Percentiles rank a stretch among this genome's conserved stretches.
Conservation (phyloP, 2,329 filamentous ascomycete species). For the Raffaelea deltoideospora region DNA sequence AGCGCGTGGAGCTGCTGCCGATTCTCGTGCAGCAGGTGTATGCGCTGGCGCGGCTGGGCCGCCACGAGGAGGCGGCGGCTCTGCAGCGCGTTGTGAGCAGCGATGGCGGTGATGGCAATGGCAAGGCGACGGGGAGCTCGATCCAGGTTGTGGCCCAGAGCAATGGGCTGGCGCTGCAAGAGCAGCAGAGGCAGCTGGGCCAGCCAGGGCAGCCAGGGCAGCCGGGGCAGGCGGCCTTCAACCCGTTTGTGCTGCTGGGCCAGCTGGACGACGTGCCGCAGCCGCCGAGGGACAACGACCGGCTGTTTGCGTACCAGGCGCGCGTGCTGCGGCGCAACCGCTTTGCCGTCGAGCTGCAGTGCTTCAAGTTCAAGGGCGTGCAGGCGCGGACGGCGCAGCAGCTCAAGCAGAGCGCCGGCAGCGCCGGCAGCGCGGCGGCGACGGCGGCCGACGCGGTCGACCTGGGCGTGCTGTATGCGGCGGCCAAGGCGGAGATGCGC, state of each 20-base stretch:
- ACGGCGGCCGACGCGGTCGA: conserved; percentile 19
- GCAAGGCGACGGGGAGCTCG: conserved; percentile 24
- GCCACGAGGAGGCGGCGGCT: conserved; percentile 46
- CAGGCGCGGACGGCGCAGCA: conserved; percentile 29
- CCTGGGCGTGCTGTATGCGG: conserved; percentile 45
- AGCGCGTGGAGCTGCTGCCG: conserved; percentile 56
- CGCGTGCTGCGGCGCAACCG: conserved; percentile 46
- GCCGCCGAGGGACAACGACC: conserved; percentile 38
- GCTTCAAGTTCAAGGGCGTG: conserved; percentile 52
- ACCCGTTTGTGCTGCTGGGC: conserved; percentile 55
- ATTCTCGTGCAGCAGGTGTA: conserved; percentile 66
- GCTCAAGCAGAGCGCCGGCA: conserved; percentile 17
- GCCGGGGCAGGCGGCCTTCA: conserved; percentile 25
- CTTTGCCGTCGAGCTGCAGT: conserved; percentile 48
- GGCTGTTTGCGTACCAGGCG: conserved; percentile 58
- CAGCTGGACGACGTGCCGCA: conserved; percentile 39
- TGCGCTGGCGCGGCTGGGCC: conserved; percentile 51
- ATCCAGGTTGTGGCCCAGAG: conserved; percentile 52
- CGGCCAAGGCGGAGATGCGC: conserved; percentile 51
- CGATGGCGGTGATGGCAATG: conserved; percentile 45
- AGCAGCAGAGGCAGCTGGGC: conserved; percentile 14
- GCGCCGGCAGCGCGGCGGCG: conserved; percentile 11
- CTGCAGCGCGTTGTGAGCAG: conserved; percentile 43
- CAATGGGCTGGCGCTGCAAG: conserved; percentile 38
- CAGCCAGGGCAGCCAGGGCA: conserved; percentile 11